Base-by-base conservation (phyloP, 2,329 filamentous ascomycete genomes). In the Talaromyces sp. region DNA sequence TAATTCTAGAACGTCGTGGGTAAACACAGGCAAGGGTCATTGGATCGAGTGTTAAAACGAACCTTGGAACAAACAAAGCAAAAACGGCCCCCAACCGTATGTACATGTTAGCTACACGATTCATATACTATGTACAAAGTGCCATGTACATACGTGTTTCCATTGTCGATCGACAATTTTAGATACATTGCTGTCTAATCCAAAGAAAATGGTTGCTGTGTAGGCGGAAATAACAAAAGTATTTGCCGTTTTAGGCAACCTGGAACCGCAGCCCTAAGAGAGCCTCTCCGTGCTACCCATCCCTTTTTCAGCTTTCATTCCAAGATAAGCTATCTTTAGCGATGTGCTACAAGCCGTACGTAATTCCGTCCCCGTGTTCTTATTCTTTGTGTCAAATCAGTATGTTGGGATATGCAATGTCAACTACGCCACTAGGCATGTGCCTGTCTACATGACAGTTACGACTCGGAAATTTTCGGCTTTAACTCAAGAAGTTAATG, bases 41-140 rank as follows among this genome's bases (percentile, higher is more conserved):
- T 35, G 45, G 28, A 48, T n/a, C 19, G 45, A 48, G n/a, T 45
- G 19, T n/a, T 17, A 31, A 17, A 25, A n/a, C n/a, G n/a, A n/a
- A n/a, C n/a, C n/a, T n/a, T n/a, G n/a, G n/a, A n/a, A n/a, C n/a
- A n/a, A n/a, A n/a, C n/a, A n/a, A n/a, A n/a, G n/a, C n/a, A n/a
- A 36, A 55, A 46, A 37, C 9, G 31, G 53, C 53, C 53, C 53
- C 53, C 53, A 55, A 48, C 3, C 25, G 25, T 28, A 28, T 28
- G 25, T 28, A 28, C 25, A 28, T 28, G 25, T 28, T 48, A 35
- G n/a, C n/a, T n/a, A n/a, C n/a, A n/a, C n/a, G n/a, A 46, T 22
- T 21, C 22, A 48, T 33, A n/a, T 33, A 8, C 1, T 43, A 45
- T 28, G 40, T 45, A 45, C 40, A 43, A 45, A 19, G 21, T 45